A percentile compares a stretch with the other conserved stretches of the same genome.
Conservation (phyloP, 139 green algal species). For the Microglena sp. region DNA sequence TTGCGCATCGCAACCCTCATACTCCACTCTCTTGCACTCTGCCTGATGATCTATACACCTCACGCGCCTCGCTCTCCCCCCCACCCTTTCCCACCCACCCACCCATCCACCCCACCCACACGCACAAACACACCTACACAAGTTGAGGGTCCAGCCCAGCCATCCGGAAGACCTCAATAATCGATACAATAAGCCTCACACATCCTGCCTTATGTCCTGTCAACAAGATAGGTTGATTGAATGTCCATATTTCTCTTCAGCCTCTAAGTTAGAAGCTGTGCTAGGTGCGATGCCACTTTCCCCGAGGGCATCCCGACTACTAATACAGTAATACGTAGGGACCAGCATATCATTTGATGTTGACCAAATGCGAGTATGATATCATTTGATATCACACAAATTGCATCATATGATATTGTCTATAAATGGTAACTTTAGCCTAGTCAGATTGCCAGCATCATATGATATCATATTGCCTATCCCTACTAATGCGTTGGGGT, state of each 20-base stretch:
- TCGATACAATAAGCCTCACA: background rate
- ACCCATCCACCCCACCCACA: background rate
- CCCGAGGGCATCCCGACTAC: background rate
- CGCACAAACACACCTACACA: background rate
- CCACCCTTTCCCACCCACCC: background rate
- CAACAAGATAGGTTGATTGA: background rate
- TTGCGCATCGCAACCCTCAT: background rate
- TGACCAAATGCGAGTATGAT: background rate
- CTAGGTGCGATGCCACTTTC: background rate
- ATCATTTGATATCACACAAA: too few species aligned
- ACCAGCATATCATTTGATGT: background rate
- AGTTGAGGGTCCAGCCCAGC: slow-evolving; percentile 2
- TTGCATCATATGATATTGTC: too few species aligned
- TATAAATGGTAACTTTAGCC: background rate
- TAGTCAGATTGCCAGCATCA: background rate
- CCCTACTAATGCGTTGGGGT: background rate
- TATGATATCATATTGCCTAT: background rate
- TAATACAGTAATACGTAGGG: background rate
- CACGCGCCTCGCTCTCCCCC: background rate
- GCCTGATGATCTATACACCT: background rate
- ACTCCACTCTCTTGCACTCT: background rate
- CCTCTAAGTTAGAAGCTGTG: background rate
- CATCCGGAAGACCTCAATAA: background rate
- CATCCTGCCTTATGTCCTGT: background rate
- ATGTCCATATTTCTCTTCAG: background rate